A percentile compares a stretch with the other conserved stretches of the same genome.
Evolutionary conservation across 257 asterid species (phyloP).

Genomic region (Solanum chmielewskii): DNA sequence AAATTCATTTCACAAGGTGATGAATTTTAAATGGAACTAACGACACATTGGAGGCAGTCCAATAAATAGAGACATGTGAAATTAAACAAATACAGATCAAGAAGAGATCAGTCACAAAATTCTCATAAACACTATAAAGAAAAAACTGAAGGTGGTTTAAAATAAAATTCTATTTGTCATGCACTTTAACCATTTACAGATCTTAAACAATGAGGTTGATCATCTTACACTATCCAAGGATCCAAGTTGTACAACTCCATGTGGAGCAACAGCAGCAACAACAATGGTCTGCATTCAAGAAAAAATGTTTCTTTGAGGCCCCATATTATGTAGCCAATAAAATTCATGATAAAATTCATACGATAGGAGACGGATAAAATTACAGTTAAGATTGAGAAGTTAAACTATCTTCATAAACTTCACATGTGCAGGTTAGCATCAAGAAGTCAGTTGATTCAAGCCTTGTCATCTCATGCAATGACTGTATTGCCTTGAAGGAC

Average conservation of each 20-base stretch:
- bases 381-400: not conserved
- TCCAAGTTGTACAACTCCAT: slow-evolving; percentile 85
- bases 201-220: not conserved
- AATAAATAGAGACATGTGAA: not conserved
- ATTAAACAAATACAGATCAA: not conserved
- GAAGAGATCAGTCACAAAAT: not conserved
- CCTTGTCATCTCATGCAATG: not conserved
- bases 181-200: not conserved
- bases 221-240: slow-evolving; percentile 57
- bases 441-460: not conserved
- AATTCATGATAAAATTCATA: not conserved
- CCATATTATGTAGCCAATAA: not conserved
- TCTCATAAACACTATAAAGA: not conserved
- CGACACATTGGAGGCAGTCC: not conserved
- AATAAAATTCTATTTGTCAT: not conserved
- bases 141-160: not conserved
- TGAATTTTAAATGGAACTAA: not conserved
- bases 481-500: not conserved
- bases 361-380: not conserved
- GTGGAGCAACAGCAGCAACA: slow-evolving; percentile 67
- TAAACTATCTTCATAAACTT: not conserved
- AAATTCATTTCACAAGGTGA: not conserved
- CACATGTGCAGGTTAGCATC: not conserved
- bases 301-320: not conserved
- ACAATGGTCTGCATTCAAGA: slow-evolving; percentile 70